phyloP scores from a whole-genome alignment of 164 flowering plant genomes.

The Stephania japonica region DNA sequence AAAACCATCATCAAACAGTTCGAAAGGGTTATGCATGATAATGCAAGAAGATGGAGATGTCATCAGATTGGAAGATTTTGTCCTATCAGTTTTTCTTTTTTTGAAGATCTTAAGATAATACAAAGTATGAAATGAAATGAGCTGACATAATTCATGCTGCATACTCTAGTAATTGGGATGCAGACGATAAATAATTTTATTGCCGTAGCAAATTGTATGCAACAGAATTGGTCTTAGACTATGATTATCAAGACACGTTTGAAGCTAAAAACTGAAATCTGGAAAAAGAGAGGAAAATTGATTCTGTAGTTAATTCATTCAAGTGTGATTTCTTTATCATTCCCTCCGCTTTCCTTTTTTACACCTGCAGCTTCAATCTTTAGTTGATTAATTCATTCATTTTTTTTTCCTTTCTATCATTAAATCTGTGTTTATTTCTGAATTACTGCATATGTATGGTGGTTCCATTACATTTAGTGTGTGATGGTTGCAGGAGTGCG shows the following conservation, averaged over 20 bases:
- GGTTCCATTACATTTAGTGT: background rate
- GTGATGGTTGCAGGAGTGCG: constrained; percentile 58
- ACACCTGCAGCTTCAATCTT: background rate
- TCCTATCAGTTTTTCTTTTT: too few species aligned
- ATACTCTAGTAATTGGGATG: background rate
- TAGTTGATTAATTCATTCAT: background rate
- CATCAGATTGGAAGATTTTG: too few species aligned
- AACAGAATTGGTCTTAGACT: too few species aligned
- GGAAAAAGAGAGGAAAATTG: background rate
- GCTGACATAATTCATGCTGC: background rate
- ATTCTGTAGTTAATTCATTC: background rate
- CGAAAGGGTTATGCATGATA: background rate
- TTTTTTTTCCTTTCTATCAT: background rate
- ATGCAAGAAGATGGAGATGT: too few species aligned
- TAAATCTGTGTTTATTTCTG: background rate
- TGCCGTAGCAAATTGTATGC: too few species aligned
- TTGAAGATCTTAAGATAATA: background rate
- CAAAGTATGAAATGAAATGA: background rate
- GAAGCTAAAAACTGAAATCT: too few species aligned
- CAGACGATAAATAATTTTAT: too few species aligned
- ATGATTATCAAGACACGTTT: too few species aligned
- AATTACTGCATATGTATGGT: background rate
- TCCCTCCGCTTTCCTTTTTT: background rate
- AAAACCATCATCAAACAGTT: background rate
- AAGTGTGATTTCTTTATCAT: background rate